Evolutionary conservation across 1,284 basidiomycete species (phyloP), one percentile per base, ranked within the genome.

Genomic region (Cystobasidium pallidum): DNA sequence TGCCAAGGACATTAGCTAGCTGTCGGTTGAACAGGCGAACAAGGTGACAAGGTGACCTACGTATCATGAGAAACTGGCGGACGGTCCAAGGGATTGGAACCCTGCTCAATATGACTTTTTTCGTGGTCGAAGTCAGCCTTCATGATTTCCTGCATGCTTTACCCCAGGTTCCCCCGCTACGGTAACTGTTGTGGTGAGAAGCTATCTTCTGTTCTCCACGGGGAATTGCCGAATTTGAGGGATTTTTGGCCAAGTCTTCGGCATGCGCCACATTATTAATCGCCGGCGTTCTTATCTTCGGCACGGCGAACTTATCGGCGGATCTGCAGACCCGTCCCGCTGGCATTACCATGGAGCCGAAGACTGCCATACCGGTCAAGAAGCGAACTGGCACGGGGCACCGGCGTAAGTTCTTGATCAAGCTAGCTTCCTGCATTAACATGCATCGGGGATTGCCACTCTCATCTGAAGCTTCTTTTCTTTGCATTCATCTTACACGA

Each of bases 121-220:
- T 58, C 55, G 21, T 21, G 3, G 55, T 41, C 55, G 30, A 41
- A 34, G 8, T 34, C 30, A 58, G 55, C 6, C 55, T 58, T 58
- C 55, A 34, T 41, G 55, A 19, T 3, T 3, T 41, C 55, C 30
- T 58, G 55, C 32, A 34, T 41, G 17, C 7, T 34, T 30, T 36
- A 21, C 30, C n/a, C 28, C 26, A 30, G 36, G 19, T 6, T 34
- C 7, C 21, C 19, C 10, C 10, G 30, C 32, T 30, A 45, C 43
- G n/a, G 15, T n/a, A 17, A 45, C 43, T 7, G 43, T 45, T 45
- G 43, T 45, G 43, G 43, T 15, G 43, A 3, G 15, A 15, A n/a
- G 8, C 43, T 45, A 8, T 6, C 11, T 24, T 24, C 21, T 8
- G 45, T 6, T 47, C 24, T 26, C 21, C 49, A 15, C 21, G 49